Percentiles rank a stretch among this genome's conserved stretches.
Evolutionary conservation across 2,329 filamentous ascomycete species (phyloP).

Genomic region (Pseudocercospora fuligena): DNA sequence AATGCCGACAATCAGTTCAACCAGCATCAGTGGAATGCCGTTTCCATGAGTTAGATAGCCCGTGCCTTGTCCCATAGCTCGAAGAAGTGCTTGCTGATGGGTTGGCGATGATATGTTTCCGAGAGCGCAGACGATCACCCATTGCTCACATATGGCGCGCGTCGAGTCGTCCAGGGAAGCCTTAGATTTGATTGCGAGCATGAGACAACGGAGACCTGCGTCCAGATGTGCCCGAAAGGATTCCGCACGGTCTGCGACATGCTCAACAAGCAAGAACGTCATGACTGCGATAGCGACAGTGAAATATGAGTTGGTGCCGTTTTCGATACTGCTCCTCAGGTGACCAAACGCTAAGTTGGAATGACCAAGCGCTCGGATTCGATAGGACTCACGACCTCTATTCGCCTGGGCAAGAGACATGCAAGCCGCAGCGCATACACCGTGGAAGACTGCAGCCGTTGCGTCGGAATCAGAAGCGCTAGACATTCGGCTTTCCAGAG

Average conservation of each 20-base stretch:
- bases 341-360: neutral
- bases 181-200: neutral
- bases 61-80: neutral
- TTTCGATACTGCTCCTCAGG: neutral
- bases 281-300: neutral
- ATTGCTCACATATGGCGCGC: neutral
- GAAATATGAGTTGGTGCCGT: neutral
- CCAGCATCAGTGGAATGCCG: neutral
- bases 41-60: neutral
- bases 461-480: neutral
- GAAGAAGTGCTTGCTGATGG: neutral
- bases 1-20: neutral
- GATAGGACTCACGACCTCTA: neutral
- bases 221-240: neutral
- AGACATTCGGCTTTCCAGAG: neutral
- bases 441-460: slow-evolving; percentile 2
- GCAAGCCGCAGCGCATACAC: neutral
- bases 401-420: neutral
- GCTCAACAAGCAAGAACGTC: neutral
- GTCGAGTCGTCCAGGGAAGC: neutral
- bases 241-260: neutral
- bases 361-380: neutral
- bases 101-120: neutral
- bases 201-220: neutral
- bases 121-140: neutral